A percentile compares a stretch with the other conserved stretches of the same genome.
Conservation (phyloP, 2,329 filamentous ascomycete genomes). For the Alternaria gansuensis region DNA sequence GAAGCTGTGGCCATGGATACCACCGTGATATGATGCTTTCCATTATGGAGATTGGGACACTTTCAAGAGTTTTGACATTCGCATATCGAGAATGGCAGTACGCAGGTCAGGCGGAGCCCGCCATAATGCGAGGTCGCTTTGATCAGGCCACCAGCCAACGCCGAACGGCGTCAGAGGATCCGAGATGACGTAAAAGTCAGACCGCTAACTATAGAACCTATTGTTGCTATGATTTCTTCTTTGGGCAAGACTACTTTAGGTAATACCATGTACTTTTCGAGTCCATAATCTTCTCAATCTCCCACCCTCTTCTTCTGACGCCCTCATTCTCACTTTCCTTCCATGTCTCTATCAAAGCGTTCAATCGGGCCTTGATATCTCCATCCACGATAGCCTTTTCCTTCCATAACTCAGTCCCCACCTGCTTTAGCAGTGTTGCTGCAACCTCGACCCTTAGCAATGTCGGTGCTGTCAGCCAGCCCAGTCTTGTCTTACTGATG, state of each 20-base stretch:
- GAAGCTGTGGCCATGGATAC: not conserved
- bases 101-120: not conserved
- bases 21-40: not conserved
- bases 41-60: not conserved
- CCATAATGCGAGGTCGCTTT: not conserved
- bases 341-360: conserved; percentile 31
- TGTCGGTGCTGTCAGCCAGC: conserved; percentile 36
- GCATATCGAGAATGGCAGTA: not conserved
- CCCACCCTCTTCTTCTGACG: conserved; percentile 32
- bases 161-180: not conserved
- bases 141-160: not conserved
- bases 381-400: not conserved
- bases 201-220: not conserved
- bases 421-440: conserved; percentile 22
- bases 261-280: not conserved
- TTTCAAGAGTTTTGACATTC: not conserved
- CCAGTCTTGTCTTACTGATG: conserved; percentile 32
- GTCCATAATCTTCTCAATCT: not conserved
- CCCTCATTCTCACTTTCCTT: conserved; percentile 35
- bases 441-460: conserved; percentile 41
- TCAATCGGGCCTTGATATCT: conserved; percentile 19
- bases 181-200: not conserved
- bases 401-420: not conserved
- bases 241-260: not conserved
- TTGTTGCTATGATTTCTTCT: not conserved